These are phyloP conservation scores for Microcyclosporella mali DNA, from an alignment of 2,329 filamentous ascomycete species.

Conservation along the genomic window DNA sequence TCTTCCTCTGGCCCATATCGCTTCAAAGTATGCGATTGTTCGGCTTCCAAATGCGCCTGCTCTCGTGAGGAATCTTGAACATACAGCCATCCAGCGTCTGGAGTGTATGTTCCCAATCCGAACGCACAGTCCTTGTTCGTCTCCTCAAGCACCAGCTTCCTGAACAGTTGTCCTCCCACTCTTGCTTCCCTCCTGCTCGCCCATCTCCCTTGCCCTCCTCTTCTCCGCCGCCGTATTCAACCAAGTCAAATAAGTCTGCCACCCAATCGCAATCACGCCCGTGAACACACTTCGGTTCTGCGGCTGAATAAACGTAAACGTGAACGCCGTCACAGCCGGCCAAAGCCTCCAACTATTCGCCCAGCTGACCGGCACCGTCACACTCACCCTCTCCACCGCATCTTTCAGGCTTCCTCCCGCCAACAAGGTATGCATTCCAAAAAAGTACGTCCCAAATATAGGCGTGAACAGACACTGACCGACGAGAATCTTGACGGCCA, in stretches of 20 bases:
- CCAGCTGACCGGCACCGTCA: constrained; percentile 70
- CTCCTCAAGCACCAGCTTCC: background rate
- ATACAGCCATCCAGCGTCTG: no score
- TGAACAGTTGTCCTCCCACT: background rate
- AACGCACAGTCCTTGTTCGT: background rate
- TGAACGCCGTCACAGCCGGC: constrained; percentile 81
- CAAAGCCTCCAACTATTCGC: constrained; percentile 79
- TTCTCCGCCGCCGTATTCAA: constrained; percentile 68
- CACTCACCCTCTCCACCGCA: constrained; percentile 62
- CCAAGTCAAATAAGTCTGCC: constrained; percentile 85
- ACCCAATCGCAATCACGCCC: constrained; percentile 70
- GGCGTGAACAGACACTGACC: constrained; percentile 80
- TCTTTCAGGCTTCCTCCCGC: constrained; percentile 58
- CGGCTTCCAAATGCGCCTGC: no score
- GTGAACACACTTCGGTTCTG: constrained; percentile 77
- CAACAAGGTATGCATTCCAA: constrained; percentile 45
- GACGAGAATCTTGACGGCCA: constrained; percentile 69
- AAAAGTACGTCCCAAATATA: constrained; percentile 48
- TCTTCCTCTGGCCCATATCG: no score
- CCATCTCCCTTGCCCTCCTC: constrained; percentile 32
- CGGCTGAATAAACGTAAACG: constrained; percentile 73
- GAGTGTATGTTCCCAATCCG: no score
- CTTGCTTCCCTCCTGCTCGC: constrained; percentile 12
- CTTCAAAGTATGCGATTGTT: no score
- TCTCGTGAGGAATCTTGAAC: no score